These are phyloP conservation scores for Agapanthus africanus DNA, from an alignment of 106 monocot species.

Conservation along the genomic window DNA sequence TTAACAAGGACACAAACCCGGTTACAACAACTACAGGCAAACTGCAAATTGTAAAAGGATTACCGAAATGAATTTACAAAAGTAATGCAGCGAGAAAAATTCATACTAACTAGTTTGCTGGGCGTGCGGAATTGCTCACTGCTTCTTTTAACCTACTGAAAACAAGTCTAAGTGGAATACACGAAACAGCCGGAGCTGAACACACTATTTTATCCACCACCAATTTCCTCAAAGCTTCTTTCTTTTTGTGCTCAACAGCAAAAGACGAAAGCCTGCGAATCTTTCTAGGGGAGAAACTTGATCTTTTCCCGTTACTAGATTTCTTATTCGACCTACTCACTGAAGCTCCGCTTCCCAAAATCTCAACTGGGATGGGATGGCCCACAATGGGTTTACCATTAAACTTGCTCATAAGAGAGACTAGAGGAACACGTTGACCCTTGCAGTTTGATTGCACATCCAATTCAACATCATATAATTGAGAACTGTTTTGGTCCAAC, in stretches of 20 bases:
- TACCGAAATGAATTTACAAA: too few relatives aligned
- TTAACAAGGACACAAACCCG: too few relatives aligned
- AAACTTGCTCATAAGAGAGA: slow-evolving; percentile 77
- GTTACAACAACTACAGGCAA: too few relatives aligned
- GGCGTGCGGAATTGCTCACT: slow-evolving; percentile 29
- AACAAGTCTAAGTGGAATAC: slow-evolving; percentile 67
- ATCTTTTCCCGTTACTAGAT: slow-evolving; percentile 25
- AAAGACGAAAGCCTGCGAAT: slow-evolving; percentile 77
- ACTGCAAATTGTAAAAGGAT: too few relatives aligned
- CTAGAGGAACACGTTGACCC: slow-evolving; percentile 47
- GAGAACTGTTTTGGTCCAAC: slow-evolving; percentile 10
- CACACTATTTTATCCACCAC: slow-evolving; percentile 38
- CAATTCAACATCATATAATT: slow-evolving; percentile 62
- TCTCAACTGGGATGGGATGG: slow-evolving; percentile 58
- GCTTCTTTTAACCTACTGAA: slow-evolving; percentile 77
- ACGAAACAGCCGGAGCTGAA: slow-evolving; percentile 40
- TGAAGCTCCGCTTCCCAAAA: too few relatives aligned
- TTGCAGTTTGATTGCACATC: slow-evolving; percentile 47
- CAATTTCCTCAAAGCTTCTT: slow-evolving; percentile 17
- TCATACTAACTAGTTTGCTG: too few relatives aligned
- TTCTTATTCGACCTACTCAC: slow-evolving; percentile 29
- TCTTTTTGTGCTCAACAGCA: slow-evolving; percentile 23
- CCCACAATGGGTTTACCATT: slow-evolving; percentile 63
- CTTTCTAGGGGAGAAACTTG: slow-evolving; percentile 49
- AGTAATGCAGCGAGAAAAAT: too few relatives aligned